These are phyloP conservation scores for Phaeotremella skinneri DNA, from an alignment of 768 basidiomycete genomes.

Conservation along the genomic window DNA sequence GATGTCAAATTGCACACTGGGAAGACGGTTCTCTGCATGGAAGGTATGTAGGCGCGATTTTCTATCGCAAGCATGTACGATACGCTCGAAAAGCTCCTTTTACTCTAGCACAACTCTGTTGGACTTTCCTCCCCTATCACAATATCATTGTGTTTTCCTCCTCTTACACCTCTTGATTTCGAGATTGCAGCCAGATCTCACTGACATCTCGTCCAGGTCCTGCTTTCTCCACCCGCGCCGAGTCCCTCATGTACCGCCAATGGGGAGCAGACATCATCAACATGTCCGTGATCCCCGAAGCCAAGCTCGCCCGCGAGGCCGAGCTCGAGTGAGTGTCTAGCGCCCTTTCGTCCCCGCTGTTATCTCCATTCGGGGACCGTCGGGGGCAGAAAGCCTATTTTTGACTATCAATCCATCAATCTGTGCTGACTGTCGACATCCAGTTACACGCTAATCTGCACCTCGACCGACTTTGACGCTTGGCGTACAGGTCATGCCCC, in stretches of 20 bases:
- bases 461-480: constrained; percentile 86
- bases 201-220: no score
- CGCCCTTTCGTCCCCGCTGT: background rate
- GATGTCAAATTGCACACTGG: constrained; percentile 72
- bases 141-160: no score
- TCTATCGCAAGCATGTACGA: no score
- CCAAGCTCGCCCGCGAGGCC: constrained; percentile 94
- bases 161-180: no score
- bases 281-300: constrained; percentile 95
- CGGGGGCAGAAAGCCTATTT: background rate
- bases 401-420: background rate
- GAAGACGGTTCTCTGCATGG: constrained; percentile 91
- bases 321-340: constrained; percentile 73
- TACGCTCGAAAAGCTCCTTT: no score
- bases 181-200: no score
- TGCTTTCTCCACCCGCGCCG: constrained; percentile 96
- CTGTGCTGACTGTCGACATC: background rate
- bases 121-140: no score
- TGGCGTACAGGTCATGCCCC: constrained; percentile 78
- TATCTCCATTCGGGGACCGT: background rate
- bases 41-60: constrained; percentile 61
- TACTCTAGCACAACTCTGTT: no score
- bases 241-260: constrained; percentile 86
- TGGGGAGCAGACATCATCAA: constrained; percentile 68
- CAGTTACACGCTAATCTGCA: constrained; percentile 84